Evolutionary conservation across 768 basidiomycete species (phyloP), one percentile per base, ranked within the genome.

Genomic region (Candolleomyces eurysporus): DNA sequence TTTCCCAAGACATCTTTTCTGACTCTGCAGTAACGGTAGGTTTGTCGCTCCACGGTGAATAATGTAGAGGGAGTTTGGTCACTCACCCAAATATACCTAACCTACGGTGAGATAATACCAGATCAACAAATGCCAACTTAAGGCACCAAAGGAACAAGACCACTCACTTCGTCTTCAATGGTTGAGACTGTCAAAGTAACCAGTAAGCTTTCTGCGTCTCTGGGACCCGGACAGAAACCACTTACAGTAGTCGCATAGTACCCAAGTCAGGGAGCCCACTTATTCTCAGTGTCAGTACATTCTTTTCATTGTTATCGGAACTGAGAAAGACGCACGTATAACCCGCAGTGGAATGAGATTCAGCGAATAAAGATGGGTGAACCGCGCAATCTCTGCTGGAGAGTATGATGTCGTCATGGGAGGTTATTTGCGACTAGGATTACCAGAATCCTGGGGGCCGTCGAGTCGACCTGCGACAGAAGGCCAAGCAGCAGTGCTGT

Each of bases 231-330:
- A 13, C 48, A 22, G 16, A 32, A 43, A 31, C 14, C 26, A 55
- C 69, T 61, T 63, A 72, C 69, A 68, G 53, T 72, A 69, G 48
- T 69, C 69, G 51, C 68, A 64, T 14, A 67, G 22, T n/a, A 69
- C 67, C 69, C 68, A 71, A 6, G 65, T 64, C 16, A 70, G 52
- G 40, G 45, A 46, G 5, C 17, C 17, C 19, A 46, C 45, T 46
- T 17, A 17, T 1, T 46, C 6, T 17, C 7, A 6, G 8, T 7
- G 45, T 46, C 16, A 46, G 45, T 13, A 17, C 17, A 21, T 17
- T 21, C 17, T 1, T 17, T 21, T 5, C 5, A 46, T 7, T 17
- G 19, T 46, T 11, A 17, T 26, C 26, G 26, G 4, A 2, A 4
- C 2, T 26, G 2, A 26, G 26, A 26, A 46, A 7, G 16, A 46